Evolutionary conservation across 1,284 basidiomycete genomes (phyloP), one percentile per base, ranked within the genome.

Genomic region (Earliella scabrosa): DNA sequence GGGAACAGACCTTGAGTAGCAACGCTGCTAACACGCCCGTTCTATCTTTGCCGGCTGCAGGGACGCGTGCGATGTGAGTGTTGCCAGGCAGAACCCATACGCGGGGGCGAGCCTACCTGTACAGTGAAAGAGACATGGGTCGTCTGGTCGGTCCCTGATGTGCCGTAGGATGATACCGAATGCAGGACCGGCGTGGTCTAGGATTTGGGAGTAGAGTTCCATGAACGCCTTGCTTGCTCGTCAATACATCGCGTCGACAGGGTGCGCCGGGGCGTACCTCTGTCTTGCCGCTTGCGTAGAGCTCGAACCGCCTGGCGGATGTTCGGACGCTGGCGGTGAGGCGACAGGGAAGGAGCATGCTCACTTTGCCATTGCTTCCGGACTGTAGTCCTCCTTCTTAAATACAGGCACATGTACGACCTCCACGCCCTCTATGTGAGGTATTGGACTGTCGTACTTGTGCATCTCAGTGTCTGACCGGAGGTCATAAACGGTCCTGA

Each of bases 301-400:
- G 71, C 59, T 86, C 81, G 63, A 85, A 91, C 63, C 85, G 81
- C 69, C 88, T 91, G 59, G n/a, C 21, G 57, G 21, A 9, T 9
- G 47, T 11, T 43, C 27, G n/a, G n/a, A n/a, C n/a, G n/a, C n/a
- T n/a, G n/a, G n/a, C n/a, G n/a, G n/a, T n/a, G n/a, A n/a, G n/a
- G n/a, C n/a, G n/a, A n/a, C n/a, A n/a, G n/a, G n/a, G n/a, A n/a
- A n/a, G n/a, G n/a, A n/a, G n/a, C n/a, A n/a, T n/a, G n/a, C 87
- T 73, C 74, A 91, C 89, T 83, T 87, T 61, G 90, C 86, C 83
- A 91, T 89, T 72, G 81, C 83, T 71, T 91, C 87, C 24, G 90
- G 89, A 64, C 87, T 90, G 68, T 92, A 92, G 68, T 92, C 90
- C 64, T 86, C 86, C 39, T 73, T 82, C 64, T 81, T 75, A 66